A percentile compares a stretch with the other conserved stretches of the same genome.
Evolutionary conservation across 208 protist genomes (phyloP).

Genomic region (Trypanosoma melophagium): DNA sequence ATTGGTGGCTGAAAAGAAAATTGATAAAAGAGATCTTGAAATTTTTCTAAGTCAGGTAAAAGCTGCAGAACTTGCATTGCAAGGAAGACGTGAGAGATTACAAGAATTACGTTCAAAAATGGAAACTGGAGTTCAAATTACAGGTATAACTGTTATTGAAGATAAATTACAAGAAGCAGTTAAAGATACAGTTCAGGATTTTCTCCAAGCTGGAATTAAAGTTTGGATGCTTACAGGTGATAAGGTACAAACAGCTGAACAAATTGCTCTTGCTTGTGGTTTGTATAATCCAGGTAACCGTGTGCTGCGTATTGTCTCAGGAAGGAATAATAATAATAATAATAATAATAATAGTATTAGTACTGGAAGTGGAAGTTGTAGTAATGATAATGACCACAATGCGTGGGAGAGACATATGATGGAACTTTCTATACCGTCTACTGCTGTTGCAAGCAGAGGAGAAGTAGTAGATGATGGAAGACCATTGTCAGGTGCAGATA

Average conservation of each 20-base stretch:
- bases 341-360: neutral
- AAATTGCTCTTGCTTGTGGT: slow-evolving; percentile 89
- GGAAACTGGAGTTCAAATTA: slow-evolving; percentile 78
- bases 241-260: slow-evolving; percentile 97
- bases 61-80: slow-evolving; percentile 37
- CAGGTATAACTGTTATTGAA: slow-evolving; percentile 96
- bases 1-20: slow-evolving; percentile 57
- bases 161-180: slow-evolving; percentile 97
- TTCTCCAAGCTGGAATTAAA: slow-evolving; percentile 80
- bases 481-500: neutral
- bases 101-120: slow-evolving; percentile 62
- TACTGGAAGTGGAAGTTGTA: too few species aligned
- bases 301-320: slow-evolving; percentile 50
- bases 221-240: slow-evolving; percentile 99
- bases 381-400: neutral
- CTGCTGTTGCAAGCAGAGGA: neutral
- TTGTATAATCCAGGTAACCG: slow-evolving; percentile 54
- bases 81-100: slow-evolving; percentile 48
- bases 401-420: slow-evolving; percentile 26
- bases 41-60: slow-evolving; percentile 35
- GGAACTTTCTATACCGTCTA: slow-evolving; percentile 6
- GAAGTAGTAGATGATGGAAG: neutral
- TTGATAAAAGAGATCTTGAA: slow-evolving; percentile 42
- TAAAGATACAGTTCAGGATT: slow-evolving; percentile 76
- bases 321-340: neutral